Evolutionary conservation across 495 filamentous ascomycete species (phyloP), one percentile per base, ranked within the genome.

Genomic region (Hypoxylon lienhwacheense): DNA sequence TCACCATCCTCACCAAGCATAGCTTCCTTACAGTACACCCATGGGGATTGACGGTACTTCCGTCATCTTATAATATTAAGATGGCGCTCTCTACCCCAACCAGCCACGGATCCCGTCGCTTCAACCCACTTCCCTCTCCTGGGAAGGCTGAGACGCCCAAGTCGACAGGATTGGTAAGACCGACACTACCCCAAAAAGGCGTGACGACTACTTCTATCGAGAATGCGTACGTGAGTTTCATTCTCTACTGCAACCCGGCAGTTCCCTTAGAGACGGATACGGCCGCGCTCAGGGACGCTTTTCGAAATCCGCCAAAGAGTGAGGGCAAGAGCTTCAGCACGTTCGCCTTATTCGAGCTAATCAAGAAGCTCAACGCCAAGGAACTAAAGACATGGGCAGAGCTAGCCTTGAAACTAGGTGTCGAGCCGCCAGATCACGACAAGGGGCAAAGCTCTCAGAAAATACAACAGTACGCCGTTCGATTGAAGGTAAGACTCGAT

Each of bases 361-460:
- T 98, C 63, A 77, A 81, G 40, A 87, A 86, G 64, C 77, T 95
- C 24, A 89, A 97, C 48, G 74, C 70, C 15, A 95, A 91, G 67
- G 90, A 96, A 66, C 83, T 98, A 64, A 97, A 95, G 73, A 98
- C 93, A 2, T 98, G 93, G 93, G 89, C 90, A 21, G 85, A 95
- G 66, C 66, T 98, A 49, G 93, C 91, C 4, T 82, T 91, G 40
- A 87, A 90, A 57, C 73, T 98, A 29, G 93, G 93, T 2, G 93
- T 97, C 1, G 91, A 96, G 59, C 87, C 86, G 20, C 95, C 93
- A 10, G 85, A 85, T 52, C 70, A 83, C 50, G 85, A 87, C 42
- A 91, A 93, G 71, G 89, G 90, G 14, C 89, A 97, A 70, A 96
- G 90, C 66, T 85, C 90, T 1, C 93, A 98, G 69, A 98, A 96